Evolutionary conservation across 257 asterid genomes (phyloP).

Genomic region (Cruciata laevipes): DNA sequence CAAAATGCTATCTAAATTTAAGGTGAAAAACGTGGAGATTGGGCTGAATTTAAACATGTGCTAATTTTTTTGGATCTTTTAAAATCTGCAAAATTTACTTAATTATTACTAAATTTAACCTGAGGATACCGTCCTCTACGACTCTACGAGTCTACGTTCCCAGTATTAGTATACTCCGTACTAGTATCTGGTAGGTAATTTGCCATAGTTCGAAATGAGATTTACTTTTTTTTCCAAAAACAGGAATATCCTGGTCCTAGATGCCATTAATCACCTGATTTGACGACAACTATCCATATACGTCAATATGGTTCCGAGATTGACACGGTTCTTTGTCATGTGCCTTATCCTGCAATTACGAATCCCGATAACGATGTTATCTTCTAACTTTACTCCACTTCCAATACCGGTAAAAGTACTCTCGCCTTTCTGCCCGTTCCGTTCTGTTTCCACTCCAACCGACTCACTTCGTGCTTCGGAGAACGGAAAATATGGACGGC

Average conservation of each 20-base stretch:
- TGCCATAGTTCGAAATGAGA: too few species aligned
- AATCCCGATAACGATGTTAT: constrained; percentile 3
- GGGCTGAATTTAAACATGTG: too few species aligned
- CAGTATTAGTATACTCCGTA: too few species aligned
- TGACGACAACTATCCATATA: neutral
- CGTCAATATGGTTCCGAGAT: neutral
- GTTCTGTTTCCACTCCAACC: neutral
- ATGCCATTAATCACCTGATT: neutral
- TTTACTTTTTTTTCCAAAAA: neutral
- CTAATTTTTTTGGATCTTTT: too few species aligned
- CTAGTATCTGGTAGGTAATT: too few species aligned
- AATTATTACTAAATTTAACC: too few species aligned
- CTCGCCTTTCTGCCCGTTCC: neutral
- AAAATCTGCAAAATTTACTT: too few species aligned
- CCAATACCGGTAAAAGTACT: neutral
- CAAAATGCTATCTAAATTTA: too few species aligned
- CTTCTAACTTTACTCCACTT: neutral
- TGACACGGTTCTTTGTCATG: neutral
- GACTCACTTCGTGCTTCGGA: neutral
- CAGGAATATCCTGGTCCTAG: neutral
- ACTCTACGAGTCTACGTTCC: too few species aligned
- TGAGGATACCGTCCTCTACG: too few species aligned
- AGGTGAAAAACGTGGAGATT: too few species aligned
- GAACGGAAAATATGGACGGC: neutral
- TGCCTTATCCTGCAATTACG: neutral